These are phyloP conservation scores for Ploettnerulaceae sp. DNA, from an alignment of 2,329 filamentous ascomycete species.

Conservation along the genomic window DNA sequence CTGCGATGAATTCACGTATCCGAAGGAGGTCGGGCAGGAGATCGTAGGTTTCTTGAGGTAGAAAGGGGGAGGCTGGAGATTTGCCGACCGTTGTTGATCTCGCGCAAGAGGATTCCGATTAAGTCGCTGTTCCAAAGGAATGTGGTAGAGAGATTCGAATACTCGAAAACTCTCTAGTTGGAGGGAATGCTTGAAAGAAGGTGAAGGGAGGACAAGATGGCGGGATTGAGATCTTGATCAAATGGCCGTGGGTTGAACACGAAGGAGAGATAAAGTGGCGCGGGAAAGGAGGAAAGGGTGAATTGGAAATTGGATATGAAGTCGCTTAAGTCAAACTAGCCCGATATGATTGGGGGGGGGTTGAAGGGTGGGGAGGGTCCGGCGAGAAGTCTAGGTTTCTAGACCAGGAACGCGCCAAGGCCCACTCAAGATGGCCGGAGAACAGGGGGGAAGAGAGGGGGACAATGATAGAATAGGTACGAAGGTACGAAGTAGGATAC, in stretches of 20 bases:
- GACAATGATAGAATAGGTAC: background rate
- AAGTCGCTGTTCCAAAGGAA: slow-evolving; percentile 35
- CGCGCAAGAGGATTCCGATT: background rate
- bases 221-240: slow-evolving; percentile 19
- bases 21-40: background rate
- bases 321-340: background rate
- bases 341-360: no score
- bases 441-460: background rate
- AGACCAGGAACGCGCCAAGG: slow-evolving; percentile 1
- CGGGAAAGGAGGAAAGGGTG: background rate
- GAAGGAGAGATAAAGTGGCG: slow-evolving; percentile 7
- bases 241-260: slow-evolving; percentile 12
- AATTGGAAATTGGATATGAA: slow-evolving; percentile 4
- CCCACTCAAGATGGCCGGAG: background rate
- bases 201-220: slow-evolving; percentile 13
- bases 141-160: slow-evolving; percentile 32
- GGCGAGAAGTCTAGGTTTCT: background rate
- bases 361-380: background rate
- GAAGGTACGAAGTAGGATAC: background rate
- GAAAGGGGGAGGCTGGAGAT: background rate
- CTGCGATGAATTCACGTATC: background rate
- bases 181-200: slow-evolving; percentile 29
- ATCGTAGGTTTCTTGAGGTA: slow-evolving; percentile 6
- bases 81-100: background rate
- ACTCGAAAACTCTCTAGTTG: slow-evolving; percentile 33